phyloP scores from a whole-genome alignment of 2,329 filamentous ascomycete species.

The Tothia fuscella region DNA sequence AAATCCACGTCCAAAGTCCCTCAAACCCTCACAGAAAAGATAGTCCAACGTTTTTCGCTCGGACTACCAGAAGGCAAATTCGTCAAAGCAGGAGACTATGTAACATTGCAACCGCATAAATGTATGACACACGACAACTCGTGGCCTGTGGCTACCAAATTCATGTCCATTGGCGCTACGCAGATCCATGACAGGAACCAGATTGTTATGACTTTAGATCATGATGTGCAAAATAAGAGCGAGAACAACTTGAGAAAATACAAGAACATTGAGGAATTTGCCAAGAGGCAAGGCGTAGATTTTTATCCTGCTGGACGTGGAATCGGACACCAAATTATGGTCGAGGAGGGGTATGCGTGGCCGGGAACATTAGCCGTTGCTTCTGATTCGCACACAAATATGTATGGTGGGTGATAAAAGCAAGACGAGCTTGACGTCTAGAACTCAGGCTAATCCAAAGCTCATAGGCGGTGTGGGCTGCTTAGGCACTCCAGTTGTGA shows the following conservation, averaged over 20 bases:
- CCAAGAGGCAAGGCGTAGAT: conserved; percentile 63
- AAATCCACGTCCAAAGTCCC: conserved; percentile 31
- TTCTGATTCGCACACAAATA: conserved; percentile 65
- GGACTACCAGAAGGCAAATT: conserved; percentile 62
- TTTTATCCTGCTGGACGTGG: conserved; percentile 64
- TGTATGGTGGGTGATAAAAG: no score
- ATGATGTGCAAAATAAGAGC: conserved; percentile 76
- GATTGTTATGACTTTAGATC: conserved; percentile 74
- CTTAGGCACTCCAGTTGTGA: conserved; percentile 64
- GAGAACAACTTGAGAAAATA: conserved; percentile 78
- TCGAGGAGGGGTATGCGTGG: conserved; percentile 77
- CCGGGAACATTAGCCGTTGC: conserved; percentile 75
- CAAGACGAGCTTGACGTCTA: no score
- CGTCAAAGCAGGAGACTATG: conserved; percentile 72
- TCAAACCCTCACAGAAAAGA: conserved; percentile 87
- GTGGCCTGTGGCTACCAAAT: conserved; percentile 64
- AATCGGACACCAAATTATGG: conserved; percentile 87
- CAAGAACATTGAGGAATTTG: conserved; percentile 68
- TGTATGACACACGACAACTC: conserved; percentile 86
- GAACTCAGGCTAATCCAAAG: no score
- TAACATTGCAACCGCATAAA: conserved; percentile 57
- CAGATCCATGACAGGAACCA: conserved; percentile 60
- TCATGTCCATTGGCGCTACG: conserved; percentile 70
- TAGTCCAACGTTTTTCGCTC: conserved; percentile 72
- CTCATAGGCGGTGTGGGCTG: conserved; percentile 64